These are phyloP conservation scores for Rhytidiadelphus loreus DNA, from an alignment of 225 moss, liverwort and hornwort genomes.

Conservation along the genomic window DNA sequence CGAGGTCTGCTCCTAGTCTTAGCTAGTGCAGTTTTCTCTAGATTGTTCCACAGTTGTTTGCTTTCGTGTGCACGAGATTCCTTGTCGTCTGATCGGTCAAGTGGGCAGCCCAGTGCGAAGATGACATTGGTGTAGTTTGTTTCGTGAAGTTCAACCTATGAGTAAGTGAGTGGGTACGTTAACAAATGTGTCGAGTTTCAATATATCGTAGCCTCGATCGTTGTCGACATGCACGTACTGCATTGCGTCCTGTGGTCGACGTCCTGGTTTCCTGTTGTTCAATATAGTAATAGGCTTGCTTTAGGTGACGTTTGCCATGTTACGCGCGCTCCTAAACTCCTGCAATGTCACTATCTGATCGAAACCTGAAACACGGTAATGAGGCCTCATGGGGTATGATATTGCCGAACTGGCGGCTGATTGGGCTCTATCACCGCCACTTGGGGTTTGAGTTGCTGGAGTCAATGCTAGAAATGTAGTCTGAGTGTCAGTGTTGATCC, in stretches of 20 bases:
- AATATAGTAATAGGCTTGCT: neutral
- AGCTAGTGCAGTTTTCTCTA: neutral
- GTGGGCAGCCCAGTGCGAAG: neutral
- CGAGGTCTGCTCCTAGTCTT: neutral
- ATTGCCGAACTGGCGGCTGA: neutral
- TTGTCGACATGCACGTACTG: neutral
- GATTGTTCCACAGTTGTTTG: neutral
- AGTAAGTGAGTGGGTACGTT: neutral
- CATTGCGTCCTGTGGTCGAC: neutral
- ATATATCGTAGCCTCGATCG: neutral
- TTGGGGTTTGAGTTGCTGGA: neutral
- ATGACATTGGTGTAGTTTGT: neutral
- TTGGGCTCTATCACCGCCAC: neutral
- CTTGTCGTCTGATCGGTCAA: neutral
- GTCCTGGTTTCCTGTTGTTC: neutral
- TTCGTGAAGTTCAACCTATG: neutral
- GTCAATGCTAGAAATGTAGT: neutral
- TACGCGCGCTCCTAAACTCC: neutral
- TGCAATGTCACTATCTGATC: neutral
- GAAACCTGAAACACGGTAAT: neutral
- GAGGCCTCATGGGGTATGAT: neutral
- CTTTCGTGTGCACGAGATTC: neutral
- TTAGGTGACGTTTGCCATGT: neutral
- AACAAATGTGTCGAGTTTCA: neutral
- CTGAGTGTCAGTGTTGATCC: neutral